phyloP scores from a whole-genome alignment of 768 basidiomycete genomes.

The Naganishia antarctica region DNA sequence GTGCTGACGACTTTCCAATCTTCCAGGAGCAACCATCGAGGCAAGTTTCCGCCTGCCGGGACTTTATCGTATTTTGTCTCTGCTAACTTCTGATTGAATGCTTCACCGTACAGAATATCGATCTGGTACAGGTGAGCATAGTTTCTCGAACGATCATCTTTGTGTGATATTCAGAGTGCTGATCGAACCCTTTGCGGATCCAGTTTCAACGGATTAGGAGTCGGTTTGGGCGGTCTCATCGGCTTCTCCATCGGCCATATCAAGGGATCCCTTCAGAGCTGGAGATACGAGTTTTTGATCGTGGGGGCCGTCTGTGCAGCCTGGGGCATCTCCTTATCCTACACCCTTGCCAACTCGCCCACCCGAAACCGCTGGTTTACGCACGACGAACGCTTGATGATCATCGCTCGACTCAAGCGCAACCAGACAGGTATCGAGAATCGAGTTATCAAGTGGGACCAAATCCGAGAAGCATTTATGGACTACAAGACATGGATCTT shows the following conservation, averaged over 20 bases:
- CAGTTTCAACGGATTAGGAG: slow-evolving; percentile 51
- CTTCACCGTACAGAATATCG: not conserved
- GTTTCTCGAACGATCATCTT: no score
- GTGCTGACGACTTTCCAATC: not conserved
- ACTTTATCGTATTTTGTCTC: no score
- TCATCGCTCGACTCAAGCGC: slow-evolving; percentile 44
- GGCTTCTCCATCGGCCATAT: slow-evolving; percentile 48
- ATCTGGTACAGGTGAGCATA: not conserved
- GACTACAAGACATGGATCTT: slow-evolving; percentile 49
- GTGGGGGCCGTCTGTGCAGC: slow-evolving; percentile 42
- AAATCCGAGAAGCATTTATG: slow-evolving; percentile 44
- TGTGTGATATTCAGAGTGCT: no score
- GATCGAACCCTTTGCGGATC: no score
- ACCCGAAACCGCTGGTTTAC: slow-evolving; percentile 44
- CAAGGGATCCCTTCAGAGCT: slow-evolving; percentile 45
- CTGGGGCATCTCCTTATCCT: slow-evolving; percentile 44
- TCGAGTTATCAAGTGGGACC: slow-evolving; percentile 43
- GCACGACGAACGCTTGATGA: slow-evolving; percentile 48
- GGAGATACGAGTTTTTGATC: slow-evolving; percentile 50
- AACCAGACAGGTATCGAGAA: slow-evolving; percentile 50
- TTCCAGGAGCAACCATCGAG: slow-evolving; percentile 1
- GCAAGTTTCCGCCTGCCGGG: no score
- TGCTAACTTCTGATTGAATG: no score
- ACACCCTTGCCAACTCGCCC: slow-evolving; percentile 48
- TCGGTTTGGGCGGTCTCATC: slow-evolving; percentile 51